Evolutionary conservation across 768 basidiomycete species (phyloP), one percentile per base, ranked within the genome.

Genomic region (Mycena chlorophos): DNA sequence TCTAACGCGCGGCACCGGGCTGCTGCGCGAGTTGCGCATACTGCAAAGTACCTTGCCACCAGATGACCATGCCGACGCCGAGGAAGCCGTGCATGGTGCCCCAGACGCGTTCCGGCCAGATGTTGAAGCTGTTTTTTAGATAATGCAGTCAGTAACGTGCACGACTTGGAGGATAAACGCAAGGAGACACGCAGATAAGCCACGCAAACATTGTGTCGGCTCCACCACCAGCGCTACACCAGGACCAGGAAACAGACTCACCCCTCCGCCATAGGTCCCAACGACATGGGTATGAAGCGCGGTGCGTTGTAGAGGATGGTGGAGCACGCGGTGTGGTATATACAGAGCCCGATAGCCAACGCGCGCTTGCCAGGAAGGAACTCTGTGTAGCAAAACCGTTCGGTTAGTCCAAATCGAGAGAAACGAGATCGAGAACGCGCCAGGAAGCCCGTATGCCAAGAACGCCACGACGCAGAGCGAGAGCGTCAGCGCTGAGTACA

Each of bases 281-380:
- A 83, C 0, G 84, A 76, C 51, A 82, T 76, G 13, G 91, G 91
- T 52, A 94, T 88, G 68, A 94, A 89, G 27, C 91, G 81, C 1
- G 90, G 89, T 2, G 88, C 77, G 55, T 88, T 83, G 68, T 81
- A 87, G 47, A 94, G 80, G 47, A 91, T 71, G 2, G 89, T 91
- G 1, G 90, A 89, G 48, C 78, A 78, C 28, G 86, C 69, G 55
- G 77, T 84, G 68, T 94, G 91, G 68, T 93, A 94, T 14, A 91
- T 63, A 58, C 86, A 85, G 2, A 94, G 79, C 10, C 77, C 83
- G 26, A 94, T 85, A 2, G 88, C 91, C 8, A 93, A 69, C 0
- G 89, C 91, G 16, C 91, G 84, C 73, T 94, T 94, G 12, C 90
- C 90, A 0, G 91, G 91, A 2, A 93, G 73, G 69, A 89, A 91